Conservation (phyloP, 345 rosid genomes). For the Eucalyptus urophylla region DNA sequence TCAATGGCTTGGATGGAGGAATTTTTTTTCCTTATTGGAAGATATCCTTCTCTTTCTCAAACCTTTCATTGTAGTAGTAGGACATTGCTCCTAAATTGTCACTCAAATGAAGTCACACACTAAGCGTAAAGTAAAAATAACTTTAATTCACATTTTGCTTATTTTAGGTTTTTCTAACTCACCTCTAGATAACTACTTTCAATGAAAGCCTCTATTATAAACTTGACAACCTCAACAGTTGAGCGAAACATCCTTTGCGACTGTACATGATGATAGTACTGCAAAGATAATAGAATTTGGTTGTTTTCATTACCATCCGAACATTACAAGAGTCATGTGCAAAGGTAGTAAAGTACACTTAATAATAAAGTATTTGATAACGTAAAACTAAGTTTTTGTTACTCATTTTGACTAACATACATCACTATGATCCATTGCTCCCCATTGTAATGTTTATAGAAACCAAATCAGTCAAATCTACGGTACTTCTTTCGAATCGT, state of each 20-base stretch:
- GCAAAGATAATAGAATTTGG: not conserved
- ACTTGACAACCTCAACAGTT: not conserved
- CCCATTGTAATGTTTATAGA: not conserved
- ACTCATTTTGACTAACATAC: not conserved
- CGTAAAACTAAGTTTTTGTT: not conserved
- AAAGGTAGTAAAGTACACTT: not conserved
- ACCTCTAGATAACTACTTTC: too few species aligned
- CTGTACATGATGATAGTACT: not conserved
- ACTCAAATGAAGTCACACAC: too few species aligned
- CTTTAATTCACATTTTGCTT: too few species aligned
- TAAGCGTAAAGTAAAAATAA: too few species aligned
- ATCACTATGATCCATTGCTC: not conserved
- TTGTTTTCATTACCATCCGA: not conserved
- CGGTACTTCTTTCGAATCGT: not conserved
- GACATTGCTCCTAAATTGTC: not conserved
- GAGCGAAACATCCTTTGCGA: not conserved
- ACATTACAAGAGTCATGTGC: not conserved
- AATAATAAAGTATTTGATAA: not conserved
- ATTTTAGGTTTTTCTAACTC: too few species aligned
- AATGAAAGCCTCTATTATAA: not conserved
- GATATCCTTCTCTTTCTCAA: not conserved
- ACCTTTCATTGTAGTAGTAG: not conserved
- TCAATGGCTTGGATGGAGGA: not conserved
- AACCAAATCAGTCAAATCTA: not conserved
- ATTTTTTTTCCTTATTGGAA: not conserved